Evolutionary conservation across 192 early-diverging fungal species (phyloP).

Genomic region (Linnemannia hyalina): DNA sequence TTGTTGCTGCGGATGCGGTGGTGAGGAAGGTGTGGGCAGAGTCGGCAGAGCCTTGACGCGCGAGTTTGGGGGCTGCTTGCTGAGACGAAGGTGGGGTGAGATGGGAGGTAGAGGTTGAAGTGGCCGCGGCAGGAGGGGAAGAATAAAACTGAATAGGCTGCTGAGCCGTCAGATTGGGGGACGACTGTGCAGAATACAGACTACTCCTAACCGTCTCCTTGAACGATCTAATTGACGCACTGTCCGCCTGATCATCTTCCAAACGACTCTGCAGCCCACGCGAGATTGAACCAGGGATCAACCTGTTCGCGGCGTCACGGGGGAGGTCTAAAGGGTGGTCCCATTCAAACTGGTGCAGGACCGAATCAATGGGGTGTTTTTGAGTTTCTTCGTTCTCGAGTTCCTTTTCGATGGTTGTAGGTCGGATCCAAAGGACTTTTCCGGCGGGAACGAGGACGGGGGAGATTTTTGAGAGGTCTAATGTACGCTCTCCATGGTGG

Average conservation of each 20-base stretch:
- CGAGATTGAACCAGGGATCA: constrained; percentile 28
- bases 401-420: constrained; percentile 46
- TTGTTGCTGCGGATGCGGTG: constrained; percentile 1
- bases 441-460: constrained; percentile 59
- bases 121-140: neutral
- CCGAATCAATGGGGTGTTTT: constrained; percentile 29
- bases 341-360: constrained; percentile 54
- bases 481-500: neutral
- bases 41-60: constrained; percentile 20
- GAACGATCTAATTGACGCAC: constrained; percentile 33
- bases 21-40: constrained; percentile 13
- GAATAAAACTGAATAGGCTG: neutral
- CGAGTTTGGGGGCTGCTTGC: neutral
- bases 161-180: neutral
- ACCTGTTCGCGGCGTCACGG: constrained; percentile 12
- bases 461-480: constrained; percentile 26
- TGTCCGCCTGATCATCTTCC: constrained; percentile 29
- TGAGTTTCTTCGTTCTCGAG: constrained; percentile 47
- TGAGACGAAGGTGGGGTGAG: neutral
- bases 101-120: neutral
- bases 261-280: constrained; percentile 23
- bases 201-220: constrained; percentile 40
- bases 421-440: constrained; percentile 62
- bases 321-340: constrained; percentile 26
- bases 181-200: constrained; percentile 6